Conservation (phyloP, 208 protist species). For the Acanthamoeba polyphaga region DNA sequence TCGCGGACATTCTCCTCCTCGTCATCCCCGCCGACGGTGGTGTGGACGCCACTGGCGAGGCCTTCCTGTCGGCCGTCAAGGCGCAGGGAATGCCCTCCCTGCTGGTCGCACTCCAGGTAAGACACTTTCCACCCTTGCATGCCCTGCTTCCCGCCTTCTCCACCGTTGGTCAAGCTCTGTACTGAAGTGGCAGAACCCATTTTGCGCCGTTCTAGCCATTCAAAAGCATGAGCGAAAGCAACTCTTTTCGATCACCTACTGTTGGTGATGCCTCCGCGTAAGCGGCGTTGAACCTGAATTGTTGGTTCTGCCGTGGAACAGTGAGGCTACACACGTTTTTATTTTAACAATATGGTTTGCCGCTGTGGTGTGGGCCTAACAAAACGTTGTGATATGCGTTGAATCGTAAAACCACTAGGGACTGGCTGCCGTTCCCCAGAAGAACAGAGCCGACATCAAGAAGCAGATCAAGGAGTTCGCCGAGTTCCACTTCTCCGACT, state of each 20-base stretch:
- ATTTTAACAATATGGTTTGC: neutral
- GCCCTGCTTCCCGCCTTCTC: neutral
- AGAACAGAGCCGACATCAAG: slow-evolving; percentile 60
- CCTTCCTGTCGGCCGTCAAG: slow-evolving; percentile 69
- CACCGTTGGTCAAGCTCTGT: neutral
- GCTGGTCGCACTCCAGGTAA: slow-evolving; percentile 69
- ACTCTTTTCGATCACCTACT: neutral
- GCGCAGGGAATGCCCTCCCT: slow-evolving; percentile 70
- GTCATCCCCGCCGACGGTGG: slow-evolving; percentile 45
- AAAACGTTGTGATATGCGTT: neutral
- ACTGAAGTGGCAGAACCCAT: slow-evolving; percentile 59
- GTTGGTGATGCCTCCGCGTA: slow-evolving; percentile 21
- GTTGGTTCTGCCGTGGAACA: neutral
- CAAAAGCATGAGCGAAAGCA: slow-evolving; percentile 49
- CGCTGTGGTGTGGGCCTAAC: neutral
- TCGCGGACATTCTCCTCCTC: slow-evolving; percentile 62
- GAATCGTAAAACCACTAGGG: neutral
- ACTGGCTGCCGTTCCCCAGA: slow-evolving; percentile 59
- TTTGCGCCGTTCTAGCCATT: slow-evolving; percentile 37
- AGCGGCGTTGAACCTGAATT: slow-evolving; percentile 1
- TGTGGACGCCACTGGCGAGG: slow-evolving; percentile 54
- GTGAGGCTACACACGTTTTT: slow-evolving; percentile 4
- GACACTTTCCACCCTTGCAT: neutral
- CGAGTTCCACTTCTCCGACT: slow-evolving; percentile 73
- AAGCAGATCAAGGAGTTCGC: slow-evolving; percentile 73